A percentile compares a stretch with the other conserved stretches of the same genome.
Conservation (phyloP, 257 asterid genomes). For the Nicotiana knightiana region DNA sequence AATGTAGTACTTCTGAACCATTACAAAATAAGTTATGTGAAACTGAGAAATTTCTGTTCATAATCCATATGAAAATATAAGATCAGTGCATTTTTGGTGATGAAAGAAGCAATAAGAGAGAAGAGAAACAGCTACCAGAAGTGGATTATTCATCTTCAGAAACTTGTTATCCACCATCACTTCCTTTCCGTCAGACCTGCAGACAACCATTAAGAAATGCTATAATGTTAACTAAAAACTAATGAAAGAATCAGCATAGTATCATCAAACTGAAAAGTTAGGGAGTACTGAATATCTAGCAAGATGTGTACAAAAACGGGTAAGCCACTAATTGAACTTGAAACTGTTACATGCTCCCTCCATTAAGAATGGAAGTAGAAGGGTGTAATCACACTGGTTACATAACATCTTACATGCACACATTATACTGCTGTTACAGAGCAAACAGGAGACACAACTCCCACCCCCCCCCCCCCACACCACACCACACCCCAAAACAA, state of each 20-base stretch:
- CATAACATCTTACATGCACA: not conserved
- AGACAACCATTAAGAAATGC: conserved; percentile 16
- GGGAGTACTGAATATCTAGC: not conserved
- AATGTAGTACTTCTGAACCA: not conserved
- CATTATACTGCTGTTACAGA: not conserved
- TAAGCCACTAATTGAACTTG: not conserved
- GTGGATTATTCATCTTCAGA: conserved; percentile 79
- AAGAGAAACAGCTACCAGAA: conserved; percentile 42
- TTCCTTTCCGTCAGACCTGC: conserved; percentile 81
- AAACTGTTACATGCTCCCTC: not conserved
- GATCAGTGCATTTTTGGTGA: not conserved
- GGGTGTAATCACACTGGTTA: not conserved
- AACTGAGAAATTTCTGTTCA: not conserved
- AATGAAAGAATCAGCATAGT: not conserved
- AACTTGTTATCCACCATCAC: conserved; percentile 78
- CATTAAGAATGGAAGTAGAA: not conserved
- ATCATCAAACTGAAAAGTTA: not conserved
- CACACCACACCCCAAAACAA: too few relatives aligned
- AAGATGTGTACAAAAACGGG: not conserved
- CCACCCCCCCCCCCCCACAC: too few relatives aligned
- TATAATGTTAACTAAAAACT: not conserved
- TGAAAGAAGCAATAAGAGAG: not conserved
- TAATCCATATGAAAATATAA: not conserved
- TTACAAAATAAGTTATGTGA: not conserved
- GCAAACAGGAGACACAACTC: not conserved